Evolutionary conservation across 139 green algal species (phyloP).

Genomic region (Coelastrella sp.): DNA sequence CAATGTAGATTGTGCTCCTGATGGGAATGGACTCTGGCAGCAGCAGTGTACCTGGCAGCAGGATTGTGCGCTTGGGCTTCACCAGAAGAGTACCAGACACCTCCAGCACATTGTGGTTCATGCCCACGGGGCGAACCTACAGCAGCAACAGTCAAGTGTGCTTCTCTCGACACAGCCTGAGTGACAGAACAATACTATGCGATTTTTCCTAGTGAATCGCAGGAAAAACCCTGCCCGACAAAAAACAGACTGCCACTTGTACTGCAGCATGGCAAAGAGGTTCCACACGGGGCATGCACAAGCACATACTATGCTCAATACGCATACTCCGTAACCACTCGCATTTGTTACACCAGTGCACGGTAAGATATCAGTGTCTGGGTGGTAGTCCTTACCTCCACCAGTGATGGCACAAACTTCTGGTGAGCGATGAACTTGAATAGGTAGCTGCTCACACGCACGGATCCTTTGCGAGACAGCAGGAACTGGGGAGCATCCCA

Average conservation of each 20-base stretch:
- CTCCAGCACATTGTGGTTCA: slow-evolving; percentile 27
- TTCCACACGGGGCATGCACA: no score
- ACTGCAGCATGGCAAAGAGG: no score
- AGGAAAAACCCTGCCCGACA: no score
- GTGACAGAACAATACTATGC: no score
- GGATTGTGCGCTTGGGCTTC: slow-evolving; percentile 19
- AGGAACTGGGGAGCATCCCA: slow-evolving; percentile 44
- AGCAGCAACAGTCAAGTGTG: background rate
- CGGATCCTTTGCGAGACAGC: slow-evolving; percentile 38
- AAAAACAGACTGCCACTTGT: no score
- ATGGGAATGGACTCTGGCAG: slow-evolving; percentile 35
- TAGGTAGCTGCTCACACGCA: slow-evolving; percentile 26
- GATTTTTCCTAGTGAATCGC: no score
- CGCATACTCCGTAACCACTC: no score
- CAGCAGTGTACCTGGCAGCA: slow-evolving; percentile 41
- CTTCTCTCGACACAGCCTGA: no score
- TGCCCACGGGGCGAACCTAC: slow-evolving; percentile 12
- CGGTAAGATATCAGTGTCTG: no score
- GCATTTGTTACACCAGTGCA: no score
- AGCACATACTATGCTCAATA: no score
- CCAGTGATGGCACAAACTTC: slow-evolving; percentile 35
- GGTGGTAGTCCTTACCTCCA: background rate
- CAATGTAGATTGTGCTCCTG: slow-evolving; percentile 34
- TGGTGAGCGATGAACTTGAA: slow-evolving; percentile 34
- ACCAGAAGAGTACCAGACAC: slow-evolving; percentile 33